phyloP scores from a whole-genome alignment of 129 eudicot species.

The Centaurea solstitialis region DNA sequence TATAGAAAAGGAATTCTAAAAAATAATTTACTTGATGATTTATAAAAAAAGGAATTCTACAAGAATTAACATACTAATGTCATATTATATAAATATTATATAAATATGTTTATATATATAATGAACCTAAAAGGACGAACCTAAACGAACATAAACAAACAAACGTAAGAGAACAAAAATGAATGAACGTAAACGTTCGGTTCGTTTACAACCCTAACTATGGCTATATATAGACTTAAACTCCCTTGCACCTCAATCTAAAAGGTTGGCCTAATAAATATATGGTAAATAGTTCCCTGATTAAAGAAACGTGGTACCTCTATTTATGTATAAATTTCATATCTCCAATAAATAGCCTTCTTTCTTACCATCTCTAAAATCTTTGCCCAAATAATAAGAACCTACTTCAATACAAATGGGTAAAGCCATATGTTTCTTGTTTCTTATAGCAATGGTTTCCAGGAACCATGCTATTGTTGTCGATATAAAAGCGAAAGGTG shows the following conservation, averaged over 20 bases:
- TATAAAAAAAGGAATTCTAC: too few relatives aligned
- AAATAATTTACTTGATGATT: too few relatives aligned
- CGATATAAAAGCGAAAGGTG: slow-evolving; percentile 32
- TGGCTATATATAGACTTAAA: background rate
- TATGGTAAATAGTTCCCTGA: background rate
- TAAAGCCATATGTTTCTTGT: slow-evolving; percentile 13
- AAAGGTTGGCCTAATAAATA: background rate
- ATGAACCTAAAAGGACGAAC: too few relatives aligned
- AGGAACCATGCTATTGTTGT: slow-evolving; percentile 25
- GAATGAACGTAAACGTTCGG: too few relatives aligned
- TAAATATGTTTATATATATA: too few relatives aligned
- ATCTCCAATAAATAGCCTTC: background rate
- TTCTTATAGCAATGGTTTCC: slow-evolving; percentile 8
- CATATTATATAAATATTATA: too few relatives aligned
- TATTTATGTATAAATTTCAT: background rate
- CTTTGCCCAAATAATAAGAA: background rate
- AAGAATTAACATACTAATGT: too few relatives aligned
- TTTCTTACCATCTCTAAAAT: background rate
- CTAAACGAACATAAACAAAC: too few relatives aligned
- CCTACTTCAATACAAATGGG: slow-evolving; percentile 10
- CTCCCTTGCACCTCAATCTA: background rate
- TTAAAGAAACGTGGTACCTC: background rate
- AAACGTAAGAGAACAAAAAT: too few relatives aligned
- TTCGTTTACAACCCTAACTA: too few relatives aligned
- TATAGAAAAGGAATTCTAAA: too few relatives aligned